Evolutionary conservation across 305 asterid species (phyloP).

Genomic region (Fraxinus sp.): DNA sequence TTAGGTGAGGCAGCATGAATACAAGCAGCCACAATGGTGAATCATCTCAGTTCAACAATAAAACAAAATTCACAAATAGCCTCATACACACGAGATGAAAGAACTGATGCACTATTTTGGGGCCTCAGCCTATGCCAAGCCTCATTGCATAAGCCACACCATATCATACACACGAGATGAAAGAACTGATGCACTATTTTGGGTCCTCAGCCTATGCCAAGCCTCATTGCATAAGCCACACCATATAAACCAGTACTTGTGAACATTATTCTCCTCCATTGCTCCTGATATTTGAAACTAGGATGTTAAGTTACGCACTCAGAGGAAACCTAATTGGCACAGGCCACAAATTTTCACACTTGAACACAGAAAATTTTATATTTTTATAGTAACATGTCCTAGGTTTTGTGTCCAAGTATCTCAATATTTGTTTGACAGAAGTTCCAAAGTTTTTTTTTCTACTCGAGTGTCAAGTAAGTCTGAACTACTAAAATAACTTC

Average conservation of each 20-base stretch:
- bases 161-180: neutral
- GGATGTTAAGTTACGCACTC: neutral
- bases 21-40: neutral
- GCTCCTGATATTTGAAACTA: neutral
- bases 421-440: neutral
- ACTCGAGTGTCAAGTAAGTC: neutral
- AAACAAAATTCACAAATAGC: neutral
- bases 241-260: neutral
- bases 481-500: neutral
- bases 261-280: neutral
- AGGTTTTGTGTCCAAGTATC: neutral
- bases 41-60: neutral
- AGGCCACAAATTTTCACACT: neutral
- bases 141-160: neutral
- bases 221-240: neutral
- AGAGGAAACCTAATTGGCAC: neutral
- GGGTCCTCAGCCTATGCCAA: neutral
- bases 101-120: neutral
- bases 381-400: neutral
- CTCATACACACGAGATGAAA: neutral
- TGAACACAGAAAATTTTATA: neutral
- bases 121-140: neutral
- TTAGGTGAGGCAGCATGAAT: neutral
- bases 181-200: neutral
- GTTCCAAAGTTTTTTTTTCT: neutral